Conservation (phyloP, 306 rosid species). For the Cyamopsis tetragonoloba region DNA sequence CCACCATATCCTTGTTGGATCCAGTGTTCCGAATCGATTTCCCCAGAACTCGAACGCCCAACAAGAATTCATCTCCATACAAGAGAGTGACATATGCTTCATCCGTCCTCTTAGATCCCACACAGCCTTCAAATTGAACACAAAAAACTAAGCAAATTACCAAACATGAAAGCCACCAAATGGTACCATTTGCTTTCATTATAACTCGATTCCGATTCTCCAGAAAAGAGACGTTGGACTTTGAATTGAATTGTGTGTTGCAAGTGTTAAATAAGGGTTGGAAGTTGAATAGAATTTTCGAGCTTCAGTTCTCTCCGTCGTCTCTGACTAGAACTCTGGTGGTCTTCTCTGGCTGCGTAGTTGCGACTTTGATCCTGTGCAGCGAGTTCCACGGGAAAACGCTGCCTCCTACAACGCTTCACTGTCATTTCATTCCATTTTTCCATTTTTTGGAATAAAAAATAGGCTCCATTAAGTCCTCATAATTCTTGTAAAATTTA, state of each 20-base stretch:
- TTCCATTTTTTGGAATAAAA: too few relatives aligned
- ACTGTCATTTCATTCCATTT: too few relatives aligned
- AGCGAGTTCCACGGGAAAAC: neutral
- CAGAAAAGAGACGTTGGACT: neutral
- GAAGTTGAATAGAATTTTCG: conserved; percentile 14
- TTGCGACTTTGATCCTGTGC: neutral
- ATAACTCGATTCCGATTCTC: conserved; percentile 9
- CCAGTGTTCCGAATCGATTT: conserved; percentile 85
- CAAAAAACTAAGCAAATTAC: conserved; percentile 13
- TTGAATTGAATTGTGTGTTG: neutral
- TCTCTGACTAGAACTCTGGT: conserved; percentile 6
- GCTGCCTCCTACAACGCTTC: neutral
- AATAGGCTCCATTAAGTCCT: too few relatives aligned
- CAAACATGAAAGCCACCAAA: conserved; percentile 1
- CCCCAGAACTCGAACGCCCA: conserved; percentile 96
- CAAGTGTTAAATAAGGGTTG: neutral
- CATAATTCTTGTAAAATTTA: too few relatives aligned
- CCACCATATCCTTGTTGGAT: conserved; percentile 88
- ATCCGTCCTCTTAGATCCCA: conserved; percentile 44
- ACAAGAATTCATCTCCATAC: conserved; percentile 91
- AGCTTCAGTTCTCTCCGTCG: neutral
- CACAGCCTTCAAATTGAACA: conserved; percentile 33
- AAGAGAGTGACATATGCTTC: conserved; percentile 91
- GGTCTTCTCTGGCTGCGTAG: conserved; percentile 34
- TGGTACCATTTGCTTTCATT: conserved; percentile 30